Percentiles rank a stretch among this genome's conserved stretches.
These are phyloP conservation scores for Phytophthora megakarya DNA, from an alignment of 352 stramenopile species.

Conservation along the genomic window DNA sequence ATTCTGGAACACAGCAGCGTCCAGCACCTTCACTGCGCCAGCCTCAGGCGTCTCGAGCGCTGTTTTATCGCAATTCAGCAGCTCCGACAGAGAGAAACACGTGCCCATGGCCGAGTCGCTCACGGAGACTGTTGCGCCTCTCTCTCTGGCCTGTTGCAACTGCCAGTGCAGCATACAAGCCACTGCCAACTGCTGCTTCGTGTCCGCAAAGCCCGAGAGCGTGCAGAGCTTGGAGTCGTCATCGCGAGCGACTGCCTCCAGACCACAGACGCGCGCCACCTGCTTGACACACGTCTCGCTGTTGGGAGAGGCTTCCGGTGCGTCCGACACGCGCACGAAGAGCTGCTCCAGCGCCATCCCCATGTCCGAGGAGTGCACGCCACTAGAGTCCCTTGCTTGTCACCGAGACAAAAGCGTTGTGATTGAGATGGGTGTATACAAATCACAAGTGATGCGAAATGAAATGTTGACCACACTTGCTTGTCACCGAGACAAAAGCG, in stretches of 20 bases:
- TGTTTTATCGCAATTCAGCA: constrained; percentile 46
- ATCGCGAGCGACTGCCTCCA: constrained; percentile 12
- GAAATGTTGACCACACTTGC: constrained; percentile 24
- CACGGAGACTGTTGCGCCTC: constrained; percentile 27
- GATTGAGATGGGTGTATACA: constrained; percentile 29
- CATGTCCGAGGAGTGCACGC: constrained; percentile 35
- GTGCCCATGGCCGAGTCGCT: constrained; percentile 33
- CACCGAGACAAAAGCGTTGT: constrained; percentile 16
- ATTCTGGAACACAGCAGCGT: constrained; percentile 30
- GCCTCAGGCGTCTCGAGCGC: constrained; percentile 31
- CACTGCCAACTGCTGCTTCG: constrained; percentile 55
- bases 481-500: constrained; percentile 24
- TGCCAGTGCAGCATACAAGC: constrained; percentile 60
- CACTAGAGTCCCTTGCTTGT: constrained; percentile 22
- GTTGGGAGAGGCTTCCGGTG: constrained; percentile 11
- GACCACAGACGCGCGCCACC: constrained; percentile 32
- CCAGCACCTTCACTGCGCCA: constrained; percentile 30
- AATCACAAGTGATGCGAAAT: constrained; percentile 12
- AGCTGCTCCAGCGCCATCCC: constrained; percentile 44
- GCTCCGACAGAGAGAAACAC: constrained; percentile 44
- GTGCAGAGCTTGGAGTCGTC: constrained; percentile 27
- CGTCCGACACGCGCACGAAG: constrained; percentile 35
- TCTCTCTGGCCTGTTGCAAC: constrained; percentile 31
- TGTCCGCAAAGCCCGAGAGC: constrained; percentile 38
- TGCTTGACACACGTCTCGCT: constrained; percentile 34